Percentiles rank a stretch among this genome's conserved stretches.
Evolutionary conservation across 2,329 filamentous ascomycete species (phyloP).

Genomic region (Fusarium tjaetaba): DNA sequence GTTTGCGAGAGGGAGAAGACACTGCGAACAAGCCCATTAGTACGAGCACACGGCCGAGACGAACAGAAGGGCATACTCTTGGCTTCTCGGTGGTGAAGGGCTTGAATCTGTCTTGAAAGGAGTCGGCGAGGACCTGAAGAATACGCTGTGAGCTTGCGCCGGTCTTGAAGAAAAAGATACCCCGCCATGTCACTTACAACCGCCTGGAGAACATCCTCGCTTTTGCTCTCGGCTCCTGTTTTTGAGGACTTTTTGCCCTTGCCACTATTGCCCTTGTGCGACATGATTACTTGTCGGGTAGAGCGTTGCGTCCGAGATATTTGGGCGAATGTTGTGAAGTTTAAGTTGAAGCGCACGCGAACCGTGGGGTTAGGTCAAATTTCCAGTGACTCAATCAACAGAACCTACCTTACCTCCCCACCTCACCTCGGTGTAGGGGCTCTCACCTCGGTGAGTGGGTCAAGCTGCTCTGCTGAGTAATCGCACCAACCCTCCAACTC

Average conservation of each 20-base stretch:
- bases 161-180: constrained; percentile 28
- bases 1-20: constrained; percentile 91
- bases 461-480: constrained; percentile 24
- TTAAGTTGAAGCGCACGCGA: constrained; percentile 13
- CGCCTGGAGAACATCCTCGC: constrained; percentile 67
- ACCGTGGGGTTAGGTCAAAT: constrained; percentile 37
- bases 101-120: constrained; percentile 90
- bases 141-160: constrained; percentile 33
- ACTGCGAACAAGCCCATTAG: constrained; percentile 62
- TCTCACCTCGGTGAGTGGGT: constrained; percentile 12
- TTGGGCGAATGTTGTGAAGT: constrained; percentile 27
- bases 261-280: constrained; percentile 56
- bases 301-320: constrained; percentile 23
- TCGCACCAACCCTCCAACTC: not conserved
- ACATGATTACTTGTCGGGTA: constrained; percentile 50
- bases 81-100: constrained; percentile 91
- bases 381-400: constrained; percentile 47
- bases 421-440: constrained; percentile 42
- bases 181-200: constrained; percentile 57
- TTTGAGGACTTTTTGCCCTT: constrained; percentile 66
- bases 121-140: constrained; percentile 84
- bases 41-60: not conserved
- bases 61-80: constrained; percentile 66
- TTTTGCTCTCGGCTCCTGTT: constrained; percentile 62
- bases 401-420: constrained; percentile 12